phyloP scores from a whole-genome alignment of 768 basidiomycete genomes.

The Rhodocollybia butyracea region DNA sequence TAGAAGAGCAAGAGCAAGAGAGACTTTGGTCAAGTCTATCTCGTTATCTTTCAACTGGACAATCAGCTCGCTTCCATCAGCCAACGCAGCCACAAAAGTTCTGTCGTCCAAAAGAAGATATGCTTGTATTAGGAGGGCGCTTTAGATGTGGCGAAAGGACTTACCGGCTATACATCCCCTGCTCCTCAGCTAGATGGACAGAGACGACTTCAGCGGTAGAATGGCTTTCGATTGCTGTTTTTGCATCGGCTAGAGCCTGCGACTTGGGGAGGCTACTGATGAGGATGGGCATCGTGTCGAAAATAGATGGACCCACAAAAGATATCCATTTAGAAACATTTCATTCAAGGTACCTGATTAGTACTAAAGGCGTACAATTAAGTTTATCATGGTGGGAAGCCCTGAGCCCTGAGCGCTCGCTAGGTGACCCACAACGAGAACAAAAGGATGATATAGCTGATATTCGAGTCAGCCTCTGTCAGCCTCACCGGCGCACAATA shows the following conservation, averaged over 20 bases:
- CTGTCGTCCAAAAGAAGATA: background rate
- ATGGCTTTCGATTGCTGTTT: background rate
- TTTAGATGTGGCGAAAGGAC: background rate
- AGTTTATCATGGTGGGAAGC: too few relatives aligned
- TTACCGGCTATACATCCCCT: conserved; percentile 11
- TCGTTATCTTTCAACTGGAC: conserved; percentile 15
- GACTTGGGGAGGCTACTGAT: conserved; percentile 13
- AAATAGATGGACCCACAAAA: too few relatives aligned
- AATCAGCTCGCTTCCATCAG: conserved; percentile 4
- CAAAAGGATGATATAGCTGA: too few relatives aligned
- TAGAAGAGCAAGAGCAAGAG: conserved; percentile 7
- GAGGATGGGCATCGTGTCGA: background rate
- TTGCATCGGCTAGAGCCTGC: conserved; percentile 27
- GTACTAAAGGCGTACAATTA: too few relatives aligned
- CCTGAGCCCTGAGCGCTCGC: too few relatives aligned
- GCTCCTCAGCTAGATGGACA: background rate
- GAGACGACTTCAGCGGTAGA: background rate
- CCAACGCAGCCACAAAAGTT: background rate
- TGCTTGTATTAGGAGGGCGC: background rate
- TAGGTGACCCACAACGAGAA: too few relatives aligned
- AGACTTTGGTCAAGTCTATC: conserved; percentile 10
- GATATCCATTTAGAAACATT: too few relatives aligned
- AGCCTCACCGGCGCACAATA: too few relatives aligned
- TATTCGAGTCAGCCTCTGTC: too few relatives aligned
- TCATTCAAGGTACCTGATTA: too few relatives aligned